Evolutionary conservation across 192 early-diverging fungal genomes (phyloP).

Genomic region (Rhizophagus sp.): DNA sequence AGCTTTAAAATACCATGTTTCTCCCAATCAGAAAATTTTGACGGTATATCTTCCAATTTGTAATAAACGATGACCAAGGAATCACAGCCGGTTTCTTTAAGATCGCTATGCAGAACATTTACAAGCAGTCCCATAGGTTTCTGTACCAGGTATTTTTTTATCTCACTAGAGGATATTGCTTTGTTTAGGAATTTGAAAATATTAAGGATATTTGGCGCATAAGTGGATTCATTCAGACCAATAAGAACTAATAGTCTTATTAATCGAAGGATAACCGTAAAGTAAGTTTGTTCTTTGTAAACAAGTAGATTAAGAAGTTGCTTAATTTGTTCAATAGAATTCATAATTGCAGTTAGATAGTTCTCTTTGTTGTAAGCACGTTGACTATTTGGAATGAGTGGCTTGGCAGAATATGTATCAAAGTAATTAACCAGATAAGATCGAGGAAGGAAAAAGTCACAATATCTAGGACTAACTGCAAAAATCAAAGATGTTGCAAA

Average conservation of each 20-base stretch:
- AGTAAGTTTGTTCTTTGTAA: not conserved
- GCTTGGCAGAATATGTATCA: not conserved
- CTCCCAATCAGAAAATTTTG: not conserved
- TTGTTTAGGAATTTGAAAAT: too few relatives aligned
- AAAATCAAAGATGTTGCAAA: conserved; percentile 14
- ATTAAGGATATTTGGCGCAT: too few relatives aligned
- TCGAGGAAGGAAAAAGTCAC: conserved; percentile 12
- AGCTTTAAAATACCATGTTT: not conserved
- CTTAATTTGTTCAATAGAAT: not conserved
- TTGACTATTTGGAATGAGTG: not conserved
- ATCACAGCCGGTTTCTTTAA: not conserved
- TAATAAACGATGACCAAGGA: not conserved
- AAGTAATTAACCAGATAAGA: conserved; percentile 13
- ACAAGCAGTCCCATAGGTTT: not conserved
- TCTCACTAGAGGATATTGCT: too few relatives aligned
- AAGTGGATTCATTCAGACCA: conserved; percentile 11
- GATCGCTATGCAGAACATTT: not conserved
- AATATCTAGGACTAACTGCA: not conserved
- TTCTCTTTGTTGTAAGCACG: not conserved
- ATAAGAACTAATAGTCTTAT: conserved; percentile 18
- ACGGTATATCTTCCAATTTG: not conserved
- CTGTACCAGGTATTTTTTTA: not conserved
- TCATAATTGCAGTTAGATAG: not conserved
- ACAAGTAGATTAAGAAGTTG: not conserved
- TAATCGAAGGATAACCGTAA: not conserved